These are phyloP conservation scores for Strigomonas galati DNA, from an alignment of 208 protist species.

Conservation along the genomic window DNA sequence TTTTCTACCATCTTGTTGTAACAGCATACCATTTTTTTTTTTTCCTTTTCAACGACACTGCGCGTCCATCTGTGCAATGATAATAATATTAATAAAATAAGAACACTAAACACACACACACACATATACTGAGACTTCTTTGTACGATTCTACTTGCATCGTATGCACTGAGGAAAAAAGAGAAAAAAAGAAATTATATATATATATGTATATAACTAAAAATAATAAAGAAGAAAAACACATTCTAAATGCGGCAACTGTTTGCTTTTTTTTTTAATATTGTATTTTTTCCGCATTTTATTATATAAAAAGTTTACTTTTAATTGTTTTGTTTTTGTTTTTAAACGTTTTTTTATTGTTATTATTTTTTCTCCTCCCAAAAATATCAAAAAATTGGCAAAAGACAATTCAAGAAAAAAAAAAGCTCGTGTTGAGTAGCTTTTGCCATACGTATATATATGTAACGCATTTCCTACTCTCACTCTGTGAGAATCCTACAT, in stretches of 20 bases:
- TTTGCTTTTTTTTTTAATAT: conserved; percentile 7
- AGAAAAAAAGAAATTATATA: not conserved
- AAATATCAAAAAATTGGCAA: not conserved
- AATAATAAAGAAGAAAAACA: conserved; percentile 1
- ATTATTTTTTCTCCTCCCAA: not conserved
- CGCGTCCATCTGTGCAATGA: not conserved
- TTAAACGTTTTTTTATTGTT: conserved; percentile 2
- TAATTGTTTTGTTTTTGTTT: conserved; percentile 4
- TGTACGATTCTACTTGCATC: too few species aligned
- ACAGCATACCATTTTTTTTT: not conserved
- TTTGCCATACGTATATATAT: conserved; percentile 17
- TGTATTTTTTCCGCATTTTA: conserved; percentile 3
- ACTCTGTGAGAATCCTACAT: conserved; percentile 12
- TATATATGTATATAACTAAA: not conserved
- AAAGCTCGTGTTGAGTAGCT: not conserved
- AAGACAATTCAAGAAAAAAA: not conserved
- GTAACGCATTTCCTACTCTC: too few species aligned
- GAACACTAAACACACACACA: not conserved
- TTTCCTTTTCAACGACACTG: too few species aligned
- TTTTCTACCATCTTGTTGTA: not conserved
- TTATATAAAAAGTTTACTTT: not conserved
- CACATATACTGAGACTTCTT: not conserved
- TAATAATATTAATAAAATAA: not conserved
- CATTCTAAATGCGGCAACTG: not conserved
- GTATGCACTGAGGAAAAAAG: not conserved